Conservation (phyloP, 164 flowering plant species). For the Litsea cubeba region DNA sequence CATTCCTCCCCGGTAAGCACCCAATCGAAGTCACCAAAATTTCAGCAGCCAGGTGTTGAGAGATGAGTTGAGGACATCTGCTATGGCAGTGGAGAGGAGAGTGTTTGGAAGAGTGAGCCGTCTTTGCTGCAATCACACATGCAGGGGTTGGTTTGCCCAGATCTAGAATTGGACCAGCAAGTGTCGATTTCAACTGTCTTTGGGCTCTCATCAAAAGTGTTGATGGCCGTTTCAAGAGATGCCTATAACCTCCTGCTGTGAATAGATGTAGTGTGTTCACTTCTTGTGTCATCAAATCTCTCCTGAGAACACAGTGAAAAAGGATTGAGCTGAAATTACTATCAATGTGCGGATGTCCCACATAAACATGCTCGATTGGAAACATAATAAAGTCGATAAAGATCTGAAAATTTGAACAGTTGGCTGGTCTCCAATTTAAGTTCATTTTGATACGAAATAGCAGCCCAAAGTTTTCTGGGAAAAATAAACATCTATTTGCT, state of each 20-base stretch:
- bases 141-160: conserved; percentile 31
- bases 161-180: conserved; percentile 49
- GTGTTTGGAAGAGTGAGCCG: conserved; percentile 24
- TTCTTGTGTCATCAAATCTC: conserved; percentile 56
- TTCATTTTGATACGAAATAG: too few relatives aligned
- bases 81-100: conserved; percentile 51
- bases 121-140: conserved; percentile 39
- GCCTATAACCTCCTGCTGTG: conserved; percentile 68
- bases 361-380: not conserved
- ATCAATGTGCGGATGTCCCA: not conserved
- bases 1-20: conserved; percentile 50
- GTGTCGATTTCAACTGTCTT: conserved; percentile 86
- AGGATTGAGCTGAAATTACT: not conserved
- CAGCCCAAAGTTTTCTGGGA: too few relatives aligned
- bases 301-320: conserved; percentile 33
- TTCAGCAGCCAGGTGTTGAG: conserved; percentile 37
- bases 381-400: not conserved
- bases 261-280: conserved; percentile 42
- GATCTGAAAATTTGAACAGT: not conserved
- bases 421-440: not conserved
- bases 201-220: conserved; percentile 54
- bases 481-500: too few relatives aligned
- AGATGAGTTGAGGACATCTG: conserved; percentile 40
- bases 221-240: conserved; percentile 34
- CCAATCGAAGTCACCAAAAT: conserved; percentile 51